Conservation (phyloP, 2,329 filamentous ascomycete species). For the Stagonosporopsis tanaceti region DNA sequence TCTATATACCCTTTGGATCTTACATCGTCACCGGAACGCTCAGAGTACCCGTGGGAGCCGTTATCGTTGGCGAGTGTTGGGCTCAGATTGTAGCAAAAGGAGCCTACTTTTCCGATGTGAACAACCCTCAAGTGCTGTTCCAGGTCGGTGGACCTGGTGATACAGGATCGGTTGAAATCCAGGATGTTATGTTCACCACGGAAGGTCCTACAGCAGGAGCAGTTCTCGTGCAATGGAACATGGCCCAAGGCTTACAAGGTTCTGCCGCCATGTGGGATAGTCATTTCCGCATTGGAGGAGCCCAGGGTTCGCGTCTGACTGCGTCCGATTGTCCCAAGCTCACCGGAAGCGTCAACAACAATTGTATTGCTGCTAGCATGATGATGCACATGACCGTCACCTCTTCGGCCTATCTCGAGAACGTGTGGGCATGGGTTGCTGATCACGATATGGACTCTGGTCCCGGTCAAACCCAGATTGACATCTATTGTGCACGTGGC, state of each 20-base stretch:
- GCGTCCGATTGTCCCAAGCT: neutral
- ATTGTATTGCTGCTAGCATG: constrained; percentile 20
- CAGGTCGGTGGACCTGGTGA: constrained; percentile 28
- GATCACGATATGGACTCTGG: constrained; percentile 52
- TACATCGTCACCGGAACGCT: constrained; percentile 31
- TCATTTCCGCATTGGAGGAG: constrained; percentile 29
- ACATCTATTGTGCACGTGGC: constrained; percentile 66
- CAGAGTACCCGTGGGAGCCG: constrained; percentile 19
- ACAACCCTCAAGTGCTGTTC: constrained; percentile 25
- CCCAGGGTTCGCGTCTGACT: neutral
- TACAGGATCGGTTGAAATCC: constrained; percentile 26
- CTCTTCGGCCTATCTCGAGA: constrained; percentile 63
- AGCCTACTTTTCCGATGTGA: constrained; percentile 22
- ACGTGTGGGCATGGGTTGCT: constrained; percentile 62
- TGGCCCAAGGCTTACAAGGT: constrained; percentile 46
- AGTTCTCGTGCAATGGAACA: constrained; percentile 74
- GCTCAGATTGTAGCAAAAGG: constrained; percentile 26
- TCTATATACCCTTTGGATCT: constrained; percentile 25
- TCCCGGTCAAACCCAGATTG: neutral
- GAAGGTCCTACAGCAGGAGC: constrained; percentile 70
- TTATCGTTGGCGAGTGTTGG: constrained; percentile 29
- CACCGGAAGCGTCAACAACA: neutral
- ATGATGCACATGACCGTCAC: constrained; percentile 59
- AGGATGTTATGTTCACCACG: constrained; percentile 32
- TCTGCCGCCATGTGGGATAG: constrained; percentile 36